A percentile compares a stretch with the other conserved stretches of the same genome.
phyloP scores from a whole-genome alignment of 1,284 basidiomycete genomes.

The Xanthoconium separans region DNA sequence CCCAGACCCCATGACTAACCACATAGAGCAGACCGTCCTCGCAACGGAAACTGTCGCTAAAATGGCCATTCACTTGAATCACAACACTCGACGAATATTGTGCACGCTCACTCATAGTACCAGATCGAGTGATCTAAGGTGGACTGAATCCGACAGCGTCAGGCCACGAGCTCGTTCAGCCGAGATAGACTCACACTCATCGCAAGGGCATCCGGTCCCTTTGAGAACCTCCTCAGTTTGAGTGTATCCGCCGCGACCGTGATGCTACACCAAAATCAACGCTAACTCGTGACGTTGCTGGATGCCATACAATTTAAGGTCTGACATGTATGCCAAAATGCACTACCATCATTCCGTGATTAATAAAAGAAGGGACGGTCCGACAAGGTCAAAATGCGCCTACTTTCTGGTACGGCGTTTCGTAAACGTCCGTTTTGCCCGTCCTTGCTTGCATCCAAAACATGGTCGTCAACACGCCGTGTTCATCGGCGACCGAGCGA shows the following conservation, averaged over 20 bases:
- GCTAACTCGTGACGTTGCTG: not conserved
- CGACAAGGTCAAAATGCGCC: conserved; percentile 12
- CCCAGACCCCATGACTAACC: conserved; percentile 40
- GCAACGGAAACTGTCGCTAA: conserved; percentile 73
- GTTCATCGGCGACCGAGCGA: conserved; percentile 37
- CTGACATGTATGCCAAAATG: conserved; percentile 84
- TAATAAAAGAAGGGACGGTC: not conserved
- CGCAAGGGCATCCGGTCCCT: conserved; percentile 52
- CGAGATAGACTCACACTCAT: conserved; percentile 61
- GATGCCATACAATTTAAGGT: conserved; percentile 70
- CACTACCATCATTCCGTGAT: conserved; percentile 48
- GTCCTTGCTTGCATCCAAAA: conserved; percentile 83
- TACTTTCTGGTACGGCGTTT: conserved; percentile 79
- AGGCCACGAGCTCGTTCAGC: not conserved
- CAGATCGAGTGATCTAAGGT: conserved; percentile 85
- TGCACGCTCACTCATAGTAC: conserved; percentile 66
- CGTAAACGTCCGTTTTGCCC: conserved; percentile 55
- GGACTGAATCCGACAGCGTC: conserved; percentile 45
- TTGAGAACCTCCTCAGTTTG: conserved; percentile 53
- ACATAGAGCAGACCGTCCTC: conserved; percentile 82
- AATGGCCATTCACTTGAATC: conserved; percentile 6
- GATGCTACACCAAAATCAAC: conserved; percentile 48
- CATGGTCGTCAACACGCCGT: conserved; percentile 55
- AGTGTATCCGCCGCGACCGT: conserved; percentile 62
- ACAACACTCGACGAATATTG: not conserved